These are phyloP conservation scores for Vaccinium vitisidaea DNA, from an alignment of 148 eudicot species.

Conservation along the genomic window DNA sequence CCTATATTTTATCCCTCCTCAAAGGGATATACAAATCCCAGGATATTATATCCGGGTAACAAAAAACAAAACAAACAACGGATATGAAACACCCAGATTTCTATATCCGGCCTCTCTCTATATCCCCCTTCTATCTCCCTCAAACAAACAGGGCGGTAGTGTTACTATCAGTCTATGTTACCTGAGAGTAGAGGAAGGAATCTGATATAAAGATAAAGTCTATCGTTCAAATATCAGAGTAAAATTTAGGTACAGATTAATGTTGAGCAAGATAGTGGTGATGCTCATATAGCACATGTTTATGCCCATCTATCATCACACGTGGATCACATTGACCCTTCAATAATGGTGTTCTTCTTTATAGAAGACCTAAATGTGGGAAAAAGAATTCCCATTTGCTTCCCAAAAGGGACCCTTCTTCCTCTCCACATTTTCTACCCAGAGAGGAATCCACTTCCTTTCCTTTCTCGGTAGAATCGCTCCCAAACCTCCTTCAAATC, in stretches of 20 bases:
- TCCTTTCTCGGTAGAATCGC: slow-evolving; percentile 37
- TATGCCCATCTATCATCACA: no score
- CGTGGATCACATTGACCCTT: slow-evolving; percentile 27
- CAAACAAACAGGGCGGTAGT: no score
- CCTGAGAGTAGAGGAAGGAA: background rate
- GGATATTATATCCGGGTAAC: no score
- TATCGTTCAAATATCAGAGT: background rate
- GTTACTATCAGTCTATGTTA: background rate
- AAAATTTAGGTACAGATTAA: no score
- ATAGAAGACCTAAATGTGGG: slow-evolving; percentile 41
- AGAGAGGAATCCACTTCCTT: slow-evolving; percentile 49
- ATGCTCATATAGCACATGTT: no score
- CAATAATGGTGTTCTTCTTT: slow-evolving; percentile 47
- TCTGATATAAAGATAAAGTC: background rate
- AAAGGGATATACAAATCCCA: no score
- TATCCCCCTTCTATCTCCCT: no score
- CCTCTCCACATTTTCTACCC: slow-evolving; percentile 25
- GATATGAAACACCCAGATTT: no score
- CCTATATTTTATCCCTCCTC: no score
- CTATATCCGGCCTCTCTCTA: no score
- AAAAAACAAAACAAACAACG: no score
- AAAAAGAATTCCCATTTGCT: slow-evolving; percentile 41
- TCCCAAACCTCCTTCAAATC: slow-evolving; percentile 18
- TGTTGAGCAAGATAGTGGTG: no score
- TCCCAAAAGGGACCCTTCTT: slow-evolving; percentile 32